phyloP scores from a whole-genome alignment of 2,329 filamentous ascomycete genomes.

The Colletotrichum spaethianum region DNA sequence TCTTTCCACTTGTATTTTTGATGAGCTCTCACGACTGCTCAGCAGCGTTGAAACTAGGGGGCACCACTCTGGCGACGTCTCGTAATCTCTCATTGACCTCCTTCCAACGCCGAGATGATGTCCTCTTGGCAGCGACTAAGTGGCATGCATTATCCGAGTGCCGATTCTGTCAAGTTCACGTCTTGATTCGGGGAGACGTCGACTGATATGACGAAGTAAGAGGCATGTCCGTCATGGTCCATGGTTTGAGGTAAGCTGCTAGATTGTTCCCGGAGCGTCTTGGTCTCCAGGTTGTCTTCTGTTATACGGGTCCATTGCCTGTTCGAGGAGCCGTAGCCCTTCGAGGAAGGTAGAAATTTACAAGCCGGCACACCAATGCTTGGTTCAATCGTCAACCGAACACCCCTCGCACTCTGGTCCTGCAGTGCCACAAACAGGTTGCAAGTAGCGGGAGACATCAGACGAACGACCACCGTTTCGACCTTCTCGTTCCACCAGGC shows the following conservation, averaged over 20 bases:
- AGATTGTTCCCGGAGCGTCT: not conserved
- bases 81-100: too few relatives aligned
- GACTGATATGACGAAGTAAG: constrained; percentile 3
- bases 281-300: not conserved
- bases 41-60: too few relatives aligned
- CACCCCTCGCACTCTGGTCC: not conserved
- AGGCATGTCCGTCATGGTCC: not conserved
- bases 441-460: not conserved
- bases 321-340: not conserved
- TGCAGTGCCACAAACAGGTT: not conserved
- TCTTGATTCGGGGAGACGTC: constrained; percentile 29
- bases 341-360: not conserved
- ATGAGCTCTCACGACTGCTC: not conserved
- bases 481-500: not conserved
- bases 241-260: not conserved
- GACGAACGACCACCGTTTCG: not conserved
- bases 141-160: not conserved
- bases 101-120: too few relatives aligned
- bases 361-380: not conserved
- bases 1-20: not conserved
- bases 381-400: not conserved
- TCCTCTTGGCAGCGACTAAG: too few relatives aligned
- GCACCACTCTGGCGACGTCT: too few relatives aligned
- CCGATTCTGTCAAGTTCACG: constrained; percentile 18
- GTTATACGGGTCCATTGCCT: not conserved